Percentiles rank a stretch among this genome's conserved stretches.
These are phyloP conservation scores for Craterostigma plantagineum DNA, from an alignment of 257 asterid species.

Conservation along the genomic window DNA sequence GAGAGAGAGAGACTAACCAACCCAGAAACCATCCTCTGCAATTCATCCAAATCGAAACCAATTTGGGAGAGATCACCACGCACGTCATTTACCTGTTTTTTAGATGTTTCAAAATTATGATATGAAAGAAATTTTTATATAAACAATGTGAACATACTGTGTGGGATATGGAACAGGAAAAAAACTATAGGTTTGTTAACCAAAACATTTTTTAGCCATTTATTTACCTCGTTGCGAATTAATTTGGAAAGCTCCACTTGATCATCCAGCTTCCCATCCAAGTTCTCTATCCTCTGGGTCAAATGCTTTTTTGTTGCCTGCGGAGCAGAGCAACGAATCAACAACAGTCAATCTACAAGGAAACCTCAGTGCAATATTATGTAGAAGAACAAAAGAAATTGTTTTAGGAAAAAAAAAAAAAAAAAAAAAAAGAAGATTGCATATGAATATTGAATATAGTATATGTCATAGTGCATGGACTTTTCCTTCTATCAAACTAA, in stretches of 20 bases:
- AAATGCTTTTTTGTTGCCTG: constrained; percentile 83
- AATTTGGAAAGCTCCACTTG: constrained; percentile 71
- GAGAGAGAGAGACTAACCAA: constrained; percentile 31
- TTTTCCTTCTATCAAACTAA: constrained; percentile 4
- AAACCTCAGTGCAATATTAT: neutral
- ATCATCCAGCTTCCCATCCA: constrained; percentile 84
- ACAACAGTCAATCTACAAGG: neutral
- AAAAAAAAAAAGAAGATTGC: no score
- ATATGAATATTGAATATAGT: no score
- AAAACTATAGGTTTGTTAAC: no score
- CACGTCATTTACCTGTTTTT: constrained; percentile 35
- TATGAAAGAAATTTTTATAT: constrained; percentile 6
- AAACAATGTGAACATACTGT: no score
- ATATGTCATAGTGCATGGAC: no score
- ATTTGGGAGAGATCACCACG: constrained; percentile 52
- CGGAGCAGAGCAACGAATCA: constrained; percentile 2
- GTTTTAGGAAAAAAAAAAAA: no score
- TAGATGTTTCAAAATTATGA: constrained; percentile 7
- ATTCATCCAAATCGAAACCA: constrained; percentile 30
- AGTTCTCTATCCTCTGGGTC: constrained; percentile 82
- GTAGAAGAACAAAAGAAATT: constrained; percentile 1
- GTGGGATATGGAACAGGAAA: no score
- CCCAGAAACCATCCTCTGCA: constrained; percentile 46
- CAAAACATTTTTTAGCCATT: neutral
- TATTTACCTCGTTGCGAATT: constrained; percentile 49